Conservation (phyloP, 805 yeast genomes). For the Yamadazyma phyllophila region DNA sequence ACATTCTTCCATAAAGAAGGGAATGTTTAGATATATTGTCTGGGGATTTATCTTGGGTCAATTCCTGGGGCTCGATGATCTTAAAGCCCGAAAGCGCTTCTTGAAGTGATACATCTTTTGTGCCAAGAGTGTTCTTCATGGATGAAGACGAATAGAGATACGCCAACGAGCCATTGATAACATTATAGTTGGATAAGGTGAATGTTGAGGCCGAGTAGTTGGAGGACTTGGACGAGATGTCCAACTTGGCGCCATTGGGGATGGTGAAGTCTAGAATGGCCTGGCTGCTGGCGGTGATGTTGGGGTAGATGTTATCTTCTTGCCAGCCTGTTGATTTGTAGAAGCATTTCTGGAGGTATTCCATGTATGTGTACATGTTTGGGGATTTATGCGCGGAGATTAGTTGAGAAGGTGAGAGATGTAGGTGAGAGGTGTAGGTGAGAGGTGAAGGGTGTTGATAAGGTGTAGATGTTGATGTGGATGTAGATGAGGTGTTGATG, state of each 20-base stretch:
- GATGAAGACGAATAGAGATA: slow-evolving; percentile 72
- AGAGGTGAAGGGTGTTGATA: background rate
- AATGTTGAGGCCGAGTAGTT: slow-evolving; percentile 69
- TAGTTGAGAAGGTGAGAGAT: background rate
- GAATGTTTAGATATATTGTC: slow-evolving; percentile 19
- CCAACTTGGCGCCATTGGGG: slow-evolving; percentile 65
- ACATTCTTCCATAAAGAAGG: slow-evolving; percentile 80
- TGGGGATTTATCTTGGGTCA: slow-evolving; percentile 15
- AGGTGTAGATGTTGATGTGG: background rate
- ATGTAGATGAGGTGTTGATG: background rate
- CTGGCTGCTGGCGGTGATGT: slow-evolving; percentile 68
- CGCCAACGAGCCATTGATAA: slow-evolving; percentile 78
- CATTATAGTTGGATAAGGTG: slow-evolving; percentile 59
- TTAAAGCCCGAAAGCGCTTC: slow-evolving; percentile 70
- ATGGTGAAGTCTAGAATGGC: slow-evolving; percentile 69
- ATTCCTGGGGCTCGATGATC: slow-evolving; percentile 19
- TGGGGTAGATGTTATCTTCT: slow-evolving; percentile 72
- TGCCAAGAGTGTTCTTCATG: slow-evolving; percentile 48
- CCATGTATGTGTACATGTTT: slow-evolving; percentile 76
- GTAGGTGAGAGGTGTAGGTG: background rate
- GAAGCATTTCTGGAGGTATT: slow-evolving; percentile 73
- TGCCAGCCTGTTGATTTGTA: slow-evolving; percentile 74
- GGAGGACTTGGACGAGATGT: slow-evolving; percentile 68
- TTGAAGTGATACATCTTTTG: slow-evolving; percentile 56
- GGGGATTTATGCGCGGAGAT: background rate